Base-by-base conservation (phyloP, 805 yeast species). In the Soucietia sequanensis region DNA sequence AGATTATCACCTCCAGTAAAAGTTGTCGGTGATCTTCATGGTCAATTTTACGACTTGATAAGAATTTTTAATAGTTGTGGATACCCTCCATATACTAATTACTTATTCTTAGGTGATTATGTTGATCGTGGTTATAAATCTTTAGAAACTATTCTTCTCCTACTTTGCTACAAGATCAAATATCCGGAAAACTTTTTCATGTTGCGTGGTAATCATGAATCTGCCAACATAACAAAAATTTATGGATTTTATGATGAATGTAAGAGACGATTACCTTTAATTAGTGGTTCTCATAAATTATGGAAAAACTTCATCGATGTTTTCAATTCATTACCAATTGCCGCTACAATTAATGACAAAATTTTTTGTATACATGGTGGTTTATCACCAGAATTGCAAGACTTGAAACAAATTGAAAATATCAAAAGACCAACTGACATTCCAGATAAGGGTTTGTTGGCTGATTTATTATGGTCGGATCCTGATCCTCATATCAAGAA, bases 21-120 rank as follows among this genome's bases (percentile, higher is more conserved):
- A 55, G 76, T 85, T 39, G 91, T 84, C 5, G 93, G 93, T 27
- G 89, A 87, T 60, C 81, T 85, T 36, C 93, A 85, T 59, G 95
- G 82, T 3, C 82, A 76, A 46, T 76, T 70, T 46, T 59, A 63
- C 43, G 82, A 76, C 52, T 62, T 76, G 43, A 52, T 75, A 25
- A 54, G 82, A 34, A 75, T 76, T 23, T 75, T 76, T 54, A 72
- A 75, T 48, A 58, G 69, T n/a, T 75, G 80, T 52, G 82, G 82
- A 0, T 76, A 70, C 41, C 82, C 82, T 2, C 82, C 82, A 9
- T 59, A 66, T 44, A 58, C 80, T 2, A 76, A 76, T 49, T 76
- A 75, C 48, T 56, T 76, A 41, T 76, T 76, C 35, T 54, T 76
- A 28, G 82, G 82, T 29, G 82, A 76, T 45, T 76, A 76, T 43